Evolutionary conservation across 495 filamentous ascomycete genomes (phyloP).

Genomic region (Pseudoneurospora amorphoporcata): DNA sequence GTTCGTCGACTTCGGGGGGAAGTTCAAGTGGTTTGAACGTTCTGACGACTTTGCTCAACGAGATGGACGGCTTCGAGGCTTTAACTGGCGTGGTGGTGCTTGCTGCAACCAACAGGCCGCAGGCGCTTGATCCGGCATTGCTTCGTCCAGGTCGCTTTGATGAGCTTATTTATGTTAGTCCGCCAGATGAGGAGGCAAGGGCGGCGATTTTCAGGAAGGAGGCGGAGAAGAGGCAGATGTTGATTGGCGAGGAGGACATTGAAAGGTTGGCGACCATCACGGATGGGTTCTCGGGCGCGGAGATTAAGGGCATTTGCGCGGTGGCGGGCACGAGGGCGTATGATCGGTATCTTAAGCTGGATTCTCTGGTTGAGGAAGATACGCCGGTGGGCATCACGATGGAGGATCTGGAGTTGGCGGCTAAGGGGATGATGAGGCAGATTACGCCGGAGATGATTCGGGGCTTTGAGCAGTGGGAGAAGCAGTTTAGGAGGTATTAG

Average conservation of each 20-base stretch:
- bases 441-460: constrained; percentile 56
- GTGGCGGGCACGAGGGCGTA: constrained; percentile 35
- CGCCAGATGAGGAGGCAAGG: constrained; percentile 66
- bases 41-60: constrained; percentile 82
- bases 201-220: constrained; percentile 62
- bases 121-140: constrained; percentile 76
- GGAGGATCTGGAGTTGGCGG: constrained; percentile 55
- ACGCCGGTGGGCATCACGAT: constrained; percentile 42
- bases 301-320: constrained; percentile 70
- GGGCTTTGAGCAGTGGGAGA: constrained; percentile 58
- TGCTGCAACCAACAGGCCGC: constrained; percentile 91
- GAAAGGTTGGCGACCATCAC: constrained; percentile 55
- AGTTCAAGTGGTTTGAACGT: constrained; percentile 59
- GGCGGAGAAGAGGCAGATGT: constrained; percentile 46
- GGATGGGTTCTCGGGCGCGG: constrained; percentile 81
- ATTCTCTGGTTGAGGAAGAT: constrained; percentile 1
- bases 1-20: constrained; percentile 16
- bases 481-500: constrained; percentile 25
- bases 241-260: constrained; percentile 53
- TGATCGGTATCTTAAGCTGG: constrained; percentile 17
- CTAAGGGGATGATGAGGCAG: constrained; percentile 51
- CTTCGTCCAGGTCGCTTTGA: constrained; percentile 84
- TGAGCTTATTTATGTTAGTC: constrained; percentile 79
- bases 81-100: constrained; percentile 77
- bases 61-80: constrained; percentile 92